These are phyloP conservation scores for Botrytis elliptica DNA, from an alignment of 2,329 filamentous ascomycete genomes.

Conservation along the genomic window DNA sequence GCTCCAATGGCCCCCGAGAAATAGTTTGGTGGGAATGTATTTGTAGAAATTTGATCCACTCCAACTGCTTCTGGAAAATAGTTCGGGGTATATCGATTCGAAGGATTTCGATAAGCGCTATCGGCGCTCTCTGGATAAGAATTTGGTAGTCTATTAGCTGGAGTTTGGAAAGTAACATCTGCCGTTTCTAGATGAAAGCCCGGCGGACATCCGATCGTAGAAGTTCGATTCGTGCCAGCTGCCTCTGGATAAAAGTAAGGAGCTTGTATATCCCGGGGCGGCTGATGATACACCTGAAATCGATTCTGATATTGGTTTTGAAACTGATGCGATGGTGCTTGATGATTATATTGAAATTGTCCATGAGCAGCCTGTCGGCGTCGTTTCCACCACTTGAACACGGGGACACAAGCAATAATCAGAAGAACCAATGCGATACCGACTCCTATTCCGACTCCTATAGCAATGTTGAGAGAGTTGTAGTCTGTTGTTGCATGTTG, in stretches of 20 bases:
- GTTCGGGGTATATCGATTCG: not conserved
- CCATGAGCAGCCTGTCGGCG: not conserved
- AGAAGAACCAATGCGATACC: not conserved
- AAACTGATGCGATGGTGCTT: not conserved
- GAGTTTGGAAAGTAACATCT: not conserved
- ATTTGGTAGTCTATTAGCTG: not conserved
- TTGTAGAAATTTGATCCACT: not conserved
- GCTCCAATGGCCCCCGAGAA: not conserved
- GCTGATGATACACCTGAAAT: not conserved
- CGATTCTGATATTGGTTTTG: not conserved
- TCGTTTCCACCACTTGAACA: not conserved
- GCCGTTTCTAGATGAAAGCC: not conserved
- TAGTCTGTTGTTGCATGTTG: not conserved
- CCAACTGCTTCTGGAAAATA: not conserved
- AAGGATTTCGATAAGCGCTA: not conserved
- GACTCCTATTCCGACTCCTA: not conserved
- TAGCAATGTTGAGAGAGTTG: not conserved
- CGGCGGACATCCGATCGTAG: not conserved
- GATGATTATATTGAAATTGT: not conserved
- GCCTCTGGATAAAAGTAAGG: not conserved
- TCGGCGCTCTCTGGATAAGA: not conserved
- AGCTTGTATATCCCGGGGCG: not conserved
- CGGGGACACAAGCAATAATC: not conserved
- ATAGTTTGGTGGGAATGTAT: not conserved
- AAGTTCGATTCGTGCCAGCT: not conserved